Conservation (phyloP, 768 basidiomycete genomes). For the Lactarius vividus region DNA sequence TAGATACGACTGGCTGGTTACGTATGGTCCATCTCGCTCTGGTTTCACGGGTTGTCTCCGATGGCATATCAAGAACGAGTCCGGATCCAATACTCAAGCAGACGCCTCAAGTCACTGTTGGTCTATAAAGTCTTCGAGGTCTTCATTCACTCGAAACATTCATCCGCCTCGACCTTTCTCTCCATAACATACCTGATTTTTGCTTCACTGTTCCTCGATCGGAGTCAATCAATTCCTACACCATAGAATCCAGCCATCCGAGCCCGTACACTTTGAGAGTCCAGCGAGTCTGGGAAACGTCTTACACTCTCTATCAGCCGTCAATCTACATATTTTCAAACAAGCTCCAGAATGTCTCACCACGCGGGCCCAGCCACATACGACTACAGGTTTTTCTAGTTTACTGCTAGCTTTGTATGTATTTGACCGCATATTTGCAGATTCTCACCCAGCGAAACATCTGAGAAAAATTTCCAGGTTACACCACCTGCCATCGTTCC, state of each 20-base stretch:
- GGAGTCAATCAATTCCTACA: background rate
- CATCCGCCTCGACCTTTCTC: background rate
- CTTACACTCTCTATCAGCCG: background rate
- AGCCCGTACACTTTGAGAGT: background rate
- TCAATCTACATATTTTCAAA: too few relatives aligned
- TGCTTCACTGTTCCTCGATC: background rate
- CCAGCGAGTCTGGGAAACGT: background rate
- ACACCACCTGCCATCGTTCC: background rate
- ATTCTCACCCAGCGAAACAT: background rate
- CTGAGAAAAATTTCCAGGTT: background rate
- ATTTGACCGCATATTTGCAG: background rate
- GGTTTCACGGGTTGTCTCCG: background rate
- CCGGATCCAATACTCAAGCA: background rate
- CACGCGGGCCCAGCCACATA: background rate
- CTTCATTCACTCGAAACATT: background rate
- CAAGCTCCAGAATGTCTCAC: background rate
- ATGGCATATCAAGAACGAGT: background rate
- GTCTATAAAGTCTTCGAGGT: conserved; percentile 6
- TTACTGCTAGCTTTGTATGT: background rate
- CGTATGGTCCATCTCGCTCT: background rate
- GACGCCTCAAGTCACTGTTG: background rate
- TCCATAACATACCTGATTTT: too few relatives aligned
- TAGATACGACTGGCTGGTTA: conserved; percentile 5
- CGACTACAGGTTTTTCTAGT: conserved; percentile 3
- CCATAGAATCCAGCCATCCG: background rate